Conservation (phyloP, 306 rosid species). For the Argentina anserina region DNA sequence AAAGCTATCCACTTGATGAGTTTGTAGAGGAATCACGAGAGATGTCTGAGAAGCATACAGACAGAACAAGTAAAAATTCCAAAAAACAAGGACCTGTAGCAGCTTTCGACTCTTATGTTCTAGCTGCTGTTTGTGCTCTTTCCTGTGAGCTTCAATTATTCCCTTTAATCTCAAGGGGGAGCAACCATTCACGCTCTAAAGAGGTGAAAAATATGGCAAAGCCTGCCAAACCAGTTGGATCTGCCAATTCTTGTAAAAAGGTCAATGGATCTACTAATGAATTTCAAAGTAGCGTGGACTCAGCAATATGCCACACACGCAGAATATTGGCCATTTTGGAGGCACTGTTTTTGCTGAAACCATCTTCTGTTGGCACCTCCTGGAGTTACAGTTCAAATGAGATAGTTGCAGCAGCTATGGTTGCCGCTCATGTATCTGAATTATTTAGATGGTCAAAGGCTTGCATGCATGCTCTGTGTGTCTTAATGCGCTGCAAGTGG, state of each 20-base stretch:
- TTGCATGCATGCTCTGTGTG: conserved; percentile 93
- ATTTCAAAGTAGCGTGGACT: conserved; percentile 58
- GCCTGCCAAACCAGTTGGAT: conserved; percentile 54
- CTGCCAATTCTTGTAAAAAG: conserved; percentile 33
- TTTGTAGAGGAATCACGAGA: conserved; percentile 45
- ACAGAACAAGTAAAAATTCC: conserved; percentile 44
- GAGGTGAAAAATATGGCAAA: conserved; percentile 40
- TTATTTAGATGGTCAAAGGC: conserved; percentile 90
- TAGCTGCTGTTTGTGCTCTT: conserved; percentile 96
- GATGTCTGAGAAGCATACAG: conserved; percentile 49
- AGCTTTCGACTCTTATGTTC: conserved; percentile 95
- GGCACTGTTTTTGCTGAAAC: conserved; percentile 86
- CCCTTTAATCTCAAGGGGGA: conserved; percentile 62
- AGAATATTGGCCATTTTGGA: conserved; percentile 86
- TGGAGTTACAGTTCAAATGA: conserved; percentile 98
- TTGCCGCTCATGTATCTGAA: conserved; percentile 97
- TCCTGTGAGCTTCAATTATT: conserved; percentile 91
- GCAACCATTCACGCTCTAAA: conserved; percentile 43
- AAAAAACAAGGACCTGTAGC: conserved; percentile 91
- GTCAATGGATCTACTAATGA: conserved; percentile 58
- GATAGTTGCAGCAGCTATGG: conserved; percentile 99
- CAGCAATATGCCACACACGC: conserved; percentile 82
- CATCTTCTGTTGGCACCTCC: conserved; percentile 94
- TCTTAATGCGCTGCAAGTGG: conserved; percentile 90
- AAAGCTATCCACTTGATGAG: conserved; percentile 46